Percentiles rank a stretch among this genome's conserved stretches.
These are phyloP conservation scores for Cercospora sp. DNA, from an alignment of 2,329 filamentous ascomycete genomes.

Conservation along the genomic window DNA sequence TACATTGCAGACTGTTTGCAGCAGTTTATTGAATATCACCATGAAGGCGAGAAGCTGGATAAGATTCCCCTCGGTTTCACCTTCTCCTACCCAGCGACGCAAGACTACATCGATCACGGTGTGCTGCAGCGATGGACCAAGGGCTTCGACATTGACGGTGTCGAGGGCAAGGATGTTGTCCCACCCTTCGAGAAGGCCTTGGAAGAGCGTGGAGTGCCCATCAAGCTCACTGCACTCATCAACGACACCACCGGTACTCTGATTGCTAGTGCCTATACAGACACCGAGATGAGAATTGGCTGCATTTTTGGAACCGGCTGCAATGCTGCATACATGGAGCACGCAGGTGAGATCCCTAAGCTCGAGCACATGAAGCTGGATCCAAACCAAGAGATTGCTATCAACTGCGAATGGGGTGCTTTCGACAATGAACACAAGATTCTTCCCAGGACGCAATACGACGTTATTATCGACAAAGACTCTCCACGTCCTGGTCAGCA, in stretches of 20 bases:
- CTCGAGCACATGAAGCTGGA: constrained; percentile 87
- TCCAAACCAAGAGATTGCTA: constrained; percentile 72
- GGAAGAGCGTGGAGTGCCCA: constrained; percentile 75
- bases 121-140: constrained; percentile 96
- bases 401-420: constrained; percentile 97
- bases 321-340: constrained; percentile 97
- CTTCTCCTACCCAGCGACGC: constrained; percentile 91
- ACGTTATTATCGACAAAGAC: constrained; percentile 46
- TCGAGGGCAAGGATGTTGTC: constrained; percentile 88
- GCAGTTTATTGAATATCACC: constrained; percentile 86
- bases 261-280: constrained; percentile 96
- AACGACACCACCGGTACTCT: constrained; percentile 98
- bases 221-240: constrained; percentile 89
- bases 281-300: constrained; percentile 86
- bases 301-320: constrained; percentile 98
- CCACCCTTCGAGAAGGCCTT: constrained; percentile 82
- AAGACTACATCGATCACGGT: constrained; percentile 90
- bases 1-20: constrained; percentile 91
- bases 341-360: constrained; percentile 88
- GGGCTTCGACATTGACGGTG: constrained; percentile 89
- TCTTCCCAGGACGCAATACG: constrained; percentile 74
- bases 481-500: constrained; percentile 49
- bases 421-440: constrained; percentile 94
- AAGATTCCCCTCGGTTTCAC: constrained; percentile 86
- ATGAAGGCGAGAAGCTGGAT: constrained; percentile 64